Evolutionary conservation across 495 filamentous ascomycete genomes (phyloP).

Genomic region (Penicillium waksmanii): DNA sequence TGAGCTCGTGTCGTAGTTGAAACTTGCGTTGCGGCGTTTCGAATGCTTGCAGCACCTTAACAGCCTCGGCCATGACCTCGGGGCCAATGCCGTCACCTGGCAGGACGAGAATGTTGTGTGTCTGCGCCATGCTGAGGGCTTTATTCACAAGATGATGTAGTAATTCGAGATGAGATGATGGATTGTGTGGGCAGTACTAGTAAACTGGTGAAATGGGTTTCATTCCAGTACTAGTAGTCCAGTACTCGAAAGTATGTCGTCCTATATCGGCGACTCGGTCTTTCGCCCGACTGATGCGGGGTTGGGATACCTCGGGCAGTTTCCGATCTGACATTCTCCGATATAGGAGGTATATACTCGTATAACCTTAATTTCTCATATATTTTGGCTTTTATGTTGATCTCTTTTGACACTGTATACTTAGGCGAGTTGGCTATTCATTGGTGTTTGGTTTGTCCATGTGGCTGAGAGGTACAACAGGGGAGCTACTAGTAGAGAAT

Average conservation of each 20-base stretch:
- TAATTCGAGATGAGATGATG: not conserved
- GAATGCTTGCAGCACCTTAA: conserved; percentile 54
- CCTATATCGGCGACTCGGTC: conserved; percentile 16
- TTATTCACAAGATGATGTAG: not conserved
- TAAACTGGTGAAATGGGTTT: not conserved
- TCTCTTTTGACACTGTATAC: no score
- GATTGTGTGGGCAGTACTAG: not conserved
- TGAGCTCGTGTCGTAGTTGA: conserved; percentile 47
- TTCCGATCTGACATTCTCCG: conserved; percentile 17
- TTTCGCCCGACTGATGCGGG: conserved; percentile 30
- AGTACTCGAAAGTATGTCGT: no score
- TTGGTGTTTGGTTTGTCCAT: no score
- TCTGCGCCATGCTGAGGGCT: conserved; percentile 22
- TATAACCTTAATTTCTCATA: not conserved
- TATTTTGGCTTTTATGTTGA: no score
- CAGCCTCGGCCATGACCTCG: conserved; percentile 56
- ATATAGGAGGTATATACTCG: not conserved
- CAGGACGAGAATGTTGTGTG: conserved; percentile 54
- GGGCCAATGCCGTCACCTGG: conserved; percentile 60
- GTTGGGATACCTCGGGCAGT: conserved; percentile 20
- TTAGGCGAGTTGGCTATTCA: no score
- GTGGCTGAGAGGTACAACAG: no score
- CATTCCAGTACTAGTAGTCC: no score
- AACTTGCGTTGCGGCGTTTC: conserved; percentile 43
- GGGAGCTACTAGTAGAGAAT: no score